These are phyloP conservation scores for Coemansia sp. DNA, from an alignment of 192 early-diverging fungal genomes.

Conservation along the genomic window DNA sequence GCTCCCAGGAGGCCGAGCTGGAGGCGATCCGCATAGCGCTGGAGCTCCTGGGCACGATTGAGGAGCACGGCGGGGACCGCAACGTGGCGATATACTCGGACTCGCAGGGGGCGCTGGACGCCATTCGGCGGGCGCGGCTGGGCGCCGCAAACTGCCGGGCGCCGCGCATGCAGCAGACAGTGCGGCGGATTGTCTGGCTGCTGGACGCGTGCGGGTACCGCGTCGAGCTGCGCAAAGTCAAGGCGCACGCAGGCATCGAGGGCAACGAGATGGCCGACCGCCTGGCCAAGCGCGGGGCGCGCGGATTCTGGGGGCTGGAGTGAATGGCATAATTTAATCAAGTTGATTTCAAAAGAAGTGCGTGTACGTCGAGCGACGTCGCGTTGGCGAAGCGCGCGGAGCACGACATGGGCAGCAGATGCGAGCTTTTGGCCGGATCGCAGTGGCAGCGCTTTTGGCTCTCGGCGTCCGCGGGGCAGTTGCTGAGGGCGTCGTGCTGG, in stretches of 20 bases:
- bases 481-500: constrained; percentile 52
- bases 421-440: constrained; percentile 29
- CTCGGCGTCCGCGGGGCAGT: constrained; percentile 56
- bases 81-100: not conserved
- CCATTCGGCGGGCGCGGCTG: not conserved
- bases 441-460: constrained; percentile 27
- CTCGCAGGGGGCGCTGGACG: not conserved
- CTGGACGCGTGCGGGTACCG: not conserved
- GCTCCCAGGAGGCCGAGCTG: not conserved
- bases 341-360: no score
- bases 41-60: not conserved
- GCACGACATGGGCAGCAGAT: constrained; percentile 27
- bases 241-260: not conserved
- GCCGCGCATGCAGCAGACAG: not conserved
- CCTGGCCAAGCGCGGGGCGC: no score
- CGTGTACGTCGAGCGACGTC: no score
- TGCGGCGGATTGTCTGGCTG: not conserved
- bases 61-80: not conserved
- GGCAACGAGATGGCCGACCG: not conserved
- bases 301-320: no score
- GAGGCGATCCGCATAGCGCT: constrained; percentile 5
- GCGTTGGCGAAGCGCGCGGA: constrained; percentile 9
- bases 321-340: no score
- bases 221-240: not conserved
- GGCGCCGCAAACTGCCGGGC: no score